These are phyloP conservation scores for Penicilliopsis zonata DNA, from an alignment of 495 filamentous ascomycete species.

Conservation along the genomic window DNA sequence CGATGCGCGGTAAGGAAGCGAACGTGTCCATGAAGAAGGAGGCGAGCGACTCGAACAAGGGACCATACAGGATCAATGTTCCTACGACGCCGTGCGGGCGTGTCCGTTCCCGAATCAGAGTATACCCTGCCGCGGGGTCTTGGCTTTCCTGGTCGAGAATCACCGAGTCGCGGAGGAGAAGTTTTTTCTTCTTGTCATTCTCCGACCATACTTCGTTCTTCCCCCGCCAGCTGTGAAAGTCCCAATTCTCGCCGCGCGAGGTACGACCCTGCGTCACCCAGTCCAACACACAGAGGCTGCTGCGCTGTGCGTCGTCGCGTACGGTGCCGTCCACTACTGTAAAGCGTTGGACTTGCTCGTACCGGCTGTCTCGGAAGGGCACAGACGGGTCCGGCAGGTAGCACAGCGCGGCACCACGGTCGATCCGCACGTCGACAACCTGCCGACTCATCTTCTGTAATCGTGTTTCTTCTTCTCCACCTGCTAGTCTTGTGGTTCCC, in stretches of 20 bases:
- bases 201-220: constrained; percentile 73
- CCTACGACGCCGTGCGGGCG: constrained; percentile 53
- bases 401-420: constrained; percentile 55
- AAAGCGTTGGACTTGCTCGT: constrained; percentile 73
- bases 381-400: constrained; percentile 93
- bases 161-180: constrained; percentile 73
- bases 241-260: constrained; percentile 86
- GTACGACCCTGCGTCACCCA: constrained; percentile 86
- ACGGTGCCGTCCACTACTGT: constrained; percentile 43
- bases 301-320: constrained; percentile 25
- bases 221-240: constrained; percentile 60
- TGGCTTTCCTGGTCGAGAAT: constrained; percentile 47
- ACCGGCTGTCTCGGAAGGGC: constrained; percentile 68
- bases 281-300: constrained; percentile 69
- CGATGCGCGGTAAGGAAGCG: constrained; percentile 62
- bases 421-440: constrained; percentile 49
- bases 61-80: constrained; percentile 72
- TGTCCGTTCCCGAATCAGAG: constrained; percentile 27
- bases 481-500: constrained; percentile 14
- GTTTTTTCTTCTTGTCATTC: constrained; percentile 26
- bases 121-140: not conserved
- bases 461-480: constrained; percentile 13
- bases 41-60: constrained; percentile 50
- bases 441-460: constrained; percentile 52
- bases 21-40: constrained; percentile 69